Evolutionary conservation across 2,329 filamentous ascomycete genomes (phyloP).

Genomic region (Ceratocystis smalleyi): DNA sequence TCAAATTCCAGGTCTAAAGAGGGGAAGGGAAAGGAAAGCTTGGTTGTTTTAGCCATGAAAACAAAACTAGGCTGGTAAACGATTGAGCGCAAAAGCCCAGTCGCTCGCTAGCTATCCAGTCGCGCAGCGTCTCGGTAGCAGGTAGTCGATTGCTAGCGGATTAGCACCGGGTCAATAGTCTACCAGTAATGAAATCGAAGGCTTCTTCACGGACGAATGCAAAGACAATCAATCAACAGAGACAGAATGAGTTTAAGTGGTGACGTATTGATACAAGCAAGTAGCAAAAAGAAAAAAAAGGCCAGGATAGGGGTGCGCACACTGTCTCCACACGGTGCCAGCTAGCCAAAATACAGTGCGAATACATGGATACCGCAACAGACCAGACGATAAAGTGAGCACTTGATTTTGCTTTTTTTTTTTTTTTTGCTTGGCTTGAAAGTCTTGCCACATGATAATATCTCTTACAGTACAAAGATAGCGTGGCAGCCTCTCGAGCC

Average conservation of each 20-base stretch:
- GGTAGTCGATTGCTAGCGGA: not conserved
- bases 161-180: not conserved
- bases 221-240: not conserved
- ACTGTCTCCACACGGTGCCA: not conserved
- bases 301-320: not conserved
- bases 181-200: not conserved
- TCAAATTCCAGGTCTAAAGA: not conserved
- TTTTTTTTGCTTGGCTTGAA: not conserved
- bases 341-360: not conserved
- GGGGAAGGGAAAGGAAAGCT: not conserved
- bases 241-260: not conserved
- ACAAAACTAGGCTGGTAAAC: not conserved
- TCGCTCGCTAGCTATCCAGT: not conserved
- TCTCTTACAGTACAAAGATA: not conserved
- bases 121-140: not conserved
- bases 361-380: not conserved
- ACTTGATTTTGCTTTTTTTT: too few species aligned
- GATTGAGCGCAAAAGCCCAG: not conserved
- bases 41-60: not conserved
- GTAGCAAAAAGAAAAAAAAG: not conserved
- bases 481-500: not conserved
- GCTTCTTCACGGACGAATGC: not conserved
- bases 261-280: not conserved
- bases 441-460: not conserved
- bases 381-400: too few species aligned